Percentiles rank a stretch among this genome's conserved stretches.
Evolutionary conservation across 2,329 filamentous ascomycete genomes (phyloP).

Genomic region (Exophiala xenobiotica): DNA sequence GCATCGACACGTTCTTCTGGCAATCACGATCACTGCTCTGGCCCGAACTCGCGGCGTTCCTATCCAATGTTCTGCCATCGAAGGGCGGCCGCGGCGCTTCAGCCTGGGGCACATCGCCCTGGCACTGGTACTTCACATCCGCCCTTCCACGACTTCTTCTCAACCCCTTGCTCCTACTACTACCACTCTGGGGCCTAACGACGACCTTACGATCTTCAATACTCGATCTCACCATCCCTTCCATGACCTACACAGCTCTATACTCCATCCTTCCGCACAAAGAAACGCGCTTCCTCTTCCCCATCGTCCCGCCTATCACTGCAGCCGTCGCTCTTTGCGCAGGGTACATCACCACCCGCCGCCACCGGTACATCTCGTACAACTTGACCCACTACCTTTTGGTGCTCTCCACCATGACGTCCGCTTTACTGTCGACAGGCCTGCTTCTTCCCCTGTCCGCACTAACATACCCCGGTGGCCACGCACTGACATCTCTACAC

Average conservation of each 20-base stretch:
- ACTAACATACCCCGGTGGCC: slow-evolving; percentile 90
- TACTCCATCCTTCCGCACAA: slow-evolving; percentile 94
- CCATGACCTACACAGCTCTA: slow-evolving; percentile 68
- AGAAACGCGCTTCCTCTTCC: slow-evolving; percentile 93
- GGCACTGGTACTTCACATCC: slow-evolving; percentile 81
- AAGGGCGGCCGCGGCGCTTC: slow-evolving; percentile 58
- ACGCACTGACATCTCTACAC: slow-evolving; percentile 61
- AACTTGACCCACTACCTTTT: slow-evolving; percentile 56
- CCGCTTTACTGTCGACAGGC: slow-evolving; percentile 60
- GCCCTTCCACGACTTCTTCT: slow-evolving; percentile 79
- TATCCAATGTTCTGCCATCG: slow-evolving; percentile 84
- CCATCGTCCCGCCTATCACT: slow-evolving; percentile 77
- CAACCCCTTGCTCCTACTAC: slow-evolving; percentile 62
- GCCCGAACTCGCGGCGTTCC: slow-evolving; percentile 87
- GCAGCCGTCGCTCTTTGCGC: slow-evolving; percentile 73
- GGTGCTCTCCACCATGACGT: slow-evolving; percentile 58
- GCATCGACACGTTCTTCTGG: slow-evolving; percentile 93
- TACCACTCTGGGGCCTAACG: slow-evolving; percentile 32
- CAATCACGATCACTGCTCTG: slow-evolving; percentile 68
- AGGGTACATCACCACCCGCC: slow-evolving; percentile 65
- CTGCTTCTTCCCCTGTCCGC: slow-evolving; percentile 80
- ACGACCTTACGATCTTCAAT: slow-evolving; percentile 43
- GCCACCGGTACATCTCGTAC: slow-evolving; percentile 61
- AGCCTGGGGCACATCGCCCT: slow-evolving; percentile 83
- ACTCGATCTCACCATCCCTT: slow-evolving; percentile 62